Conservation (phyloP, 352 stramenopile species). For the Phytopythium oedochilum region DNA sequence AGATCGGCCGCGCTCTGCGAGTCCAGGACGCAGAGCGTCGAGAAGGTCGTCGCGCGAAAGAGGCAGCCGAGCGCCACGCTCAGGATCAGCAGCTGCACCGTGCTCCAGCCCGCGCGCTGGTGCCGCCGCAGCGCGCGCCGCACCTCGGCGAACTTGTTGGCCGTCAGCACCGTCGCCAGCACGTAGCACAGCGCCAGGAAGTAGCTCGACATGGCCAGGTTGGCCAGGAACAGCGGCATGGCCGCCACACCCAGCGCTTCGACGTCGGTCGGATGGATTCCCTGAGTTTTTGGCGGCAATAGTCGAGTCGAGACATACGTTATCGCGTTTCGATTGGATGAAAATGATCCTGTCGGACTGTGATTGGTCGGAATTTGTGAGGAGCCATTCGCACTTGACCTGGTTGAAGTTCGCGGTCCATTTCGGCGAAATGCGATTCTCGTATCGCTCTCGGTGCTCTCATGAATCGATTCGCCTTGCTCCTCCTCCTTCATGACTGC, state of each 20-base stretch:
- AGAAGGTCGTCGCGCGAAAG: conserved; percentile 84
- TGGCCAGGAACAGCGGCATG: conserved; percentile 88
- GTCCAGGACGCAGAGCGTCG: conserved; percentile 85
- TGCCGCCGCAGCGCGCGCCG: conserved; percentile 59
- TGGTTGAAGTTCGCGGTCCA: not conserved
- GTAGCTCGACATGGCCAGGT: conserved; percentile 85
- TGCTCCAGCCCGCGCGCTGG: conserved; percentile 72
- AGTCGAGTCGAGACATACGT: too few relatives aligned
- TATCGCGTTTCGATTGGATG: too few relatives aligned
- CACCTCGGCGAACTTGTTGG: conserved; percentile 73
- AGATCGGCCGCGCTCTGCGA: conserved; percentile 58
- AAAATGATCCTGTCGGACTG: too few relatives aligned
- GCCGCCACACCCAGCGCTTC: not conserved
- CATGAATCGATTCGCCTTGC: too few relatives aligned
- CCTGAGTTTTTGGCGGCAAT: too few relatives aligned
- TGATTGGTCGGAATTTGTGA: too few relatives aligned
- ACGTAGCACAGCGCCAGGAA: conserved; percentile 87
- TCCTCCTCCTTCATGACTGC: too few relatives aligned
- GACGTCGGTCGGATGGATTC: not conserved
- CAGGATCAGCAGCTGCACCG: conserved; percentile 76
- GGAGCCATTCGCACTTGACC: not conserved
- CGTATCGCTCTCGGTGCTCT: too few relatives aligned
- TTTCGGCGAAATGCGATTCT: too few relatives aligned
- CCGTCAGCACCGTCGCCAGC: conserved; percentile 70
- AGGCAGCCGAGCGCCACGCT: conserved; percentile 82